phyloP scores from a whole-genome alignment of 164 flowering plant genomes.

The Magnolia sinica region DNA sequence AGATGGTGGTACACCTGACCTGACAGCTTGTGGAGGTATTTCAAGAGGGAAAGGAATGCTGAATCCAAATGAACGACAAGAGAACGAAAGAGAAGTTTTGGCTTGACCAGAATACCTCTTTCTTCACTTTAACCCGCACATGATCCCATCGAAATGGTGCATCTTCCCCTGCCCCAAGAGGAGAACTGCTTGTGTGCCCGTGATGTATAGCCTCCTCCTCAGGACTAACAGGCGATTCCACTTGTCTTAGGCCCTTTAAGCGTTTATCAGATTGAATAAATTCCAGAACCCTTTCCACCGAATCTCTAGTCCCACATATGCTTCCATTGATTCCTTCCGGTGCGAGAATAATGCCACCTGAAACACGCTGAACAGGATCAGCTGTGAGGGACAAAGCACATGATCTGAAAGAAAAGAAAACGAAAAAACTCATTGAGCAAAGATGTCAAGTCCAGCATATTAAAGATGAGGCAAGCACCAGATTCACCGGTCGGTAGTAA shows the following conservation, averaged over 20 bases:
- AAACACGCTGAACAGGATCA: constrained; percentile 83
- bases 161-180: constrained; percentile 95
- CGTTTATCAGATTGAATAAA: constrained; percentile 74
- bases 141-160: constrained; percentile 99
- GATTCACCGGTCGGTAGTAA: not conserved
- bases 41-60: not conserved
- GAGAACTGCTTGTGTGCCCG: constrained; percentile 74
- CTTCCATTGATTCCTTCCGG: constrained; percentile 98
- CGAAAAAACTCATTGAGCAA: not conserved
- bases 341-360: constrained; percentile 98
- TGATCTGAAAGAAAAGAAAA: not conserved
- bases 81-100: not conserved
- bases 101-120: constrained; percentile 56
- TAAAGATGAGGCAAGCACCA: not conserved
- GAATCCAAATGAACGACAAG: not conserved
- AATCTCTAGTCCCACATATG: constrained; percentile 77
- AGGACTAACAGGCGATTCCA: constrained; percentile 90
- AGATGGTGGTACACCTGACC: not conserved
- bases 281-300: constrained; percentile 72
- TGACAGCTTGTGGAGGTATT: not conserved
- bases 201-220: constrained; percentile 97
- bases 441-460: not conserved
- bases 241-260: constrained; percentile 64
- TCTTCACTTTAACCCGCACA: constrained; percentile 89
- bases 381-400: constrained; percentile 41